Conservation (phyloP, 208 protist genomes). For the Polymyxa betae region DNA sequence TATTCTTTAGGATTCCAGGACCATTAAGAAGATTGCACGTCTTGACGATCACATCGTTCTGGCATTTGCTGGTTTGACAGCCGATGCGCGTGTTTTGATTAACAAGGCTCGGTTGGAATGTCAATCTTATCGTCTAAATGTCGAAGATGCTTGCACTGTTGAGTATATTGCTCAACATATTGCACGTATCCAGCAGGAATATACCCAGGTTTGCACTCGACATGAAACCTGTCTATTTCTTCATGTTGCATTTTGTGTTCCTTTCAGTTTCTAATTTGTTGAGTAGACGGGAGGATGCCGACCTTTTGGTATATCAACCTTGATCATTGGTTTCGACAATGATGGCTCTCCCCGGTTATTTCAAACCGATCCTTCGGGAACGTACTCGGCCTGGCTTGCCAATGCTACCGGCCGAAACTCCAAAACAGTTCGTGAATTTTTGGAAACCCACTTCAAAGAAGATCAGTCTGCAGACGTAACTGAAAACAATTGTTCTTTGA, state of each 20-base stretch:
- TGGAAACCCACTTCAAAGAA: constrained; percentile 97
- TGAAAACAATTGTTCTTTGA: constrained; percentile 61
- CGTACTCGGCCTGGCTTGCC: constrained; percentile 83
- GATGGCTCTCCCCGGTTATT: constrained; percentile 90
- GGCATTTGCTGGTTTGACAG: constrained; percentile 83
- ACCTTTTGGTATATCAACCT: constrained; percentile 97
- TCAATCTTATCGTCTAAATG: constrained; percentile 96
- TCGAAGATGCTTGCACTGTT: constrained; percentile 95
- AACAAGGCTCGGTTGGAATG: constrained; percentile 95
- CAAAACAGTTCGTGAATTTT: constrained; percentile 97
- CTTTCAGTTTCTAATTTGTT: constrained; percentile 74
- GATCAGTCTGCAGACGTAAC: constrained; percentile 77
- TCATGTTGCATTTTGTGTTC: too few relatives aligned
- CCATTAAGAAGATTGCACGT: constrained; percentile 96
- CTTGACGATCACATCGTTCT: constrained; percentile 82
- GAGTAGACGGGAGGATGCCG: constrained; percentile 96
- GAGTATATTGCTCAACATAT: constrained; percentile 97
- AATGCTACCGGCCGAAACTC: constrained; percentile 86
- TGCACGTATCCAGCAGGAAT: constrained; percentile 87
- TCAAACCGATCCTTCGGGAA: constrained; percentile 89
- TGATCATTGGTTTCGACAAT: constrained; percentile 97
- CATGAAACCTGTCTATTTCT: not conserved
- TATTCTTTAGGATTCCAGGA: constrained; percentile 92
- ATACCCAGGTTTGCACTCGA: constrained; percentile 63
- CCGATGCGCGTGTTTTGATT: constrained; percentile 98